A percentile compares a stretch with the other conserved stretches of the same genome.
phyloP scores from a whole-genome alignment of 305 asterid species.

The Fraxinus sp. region DNA sequence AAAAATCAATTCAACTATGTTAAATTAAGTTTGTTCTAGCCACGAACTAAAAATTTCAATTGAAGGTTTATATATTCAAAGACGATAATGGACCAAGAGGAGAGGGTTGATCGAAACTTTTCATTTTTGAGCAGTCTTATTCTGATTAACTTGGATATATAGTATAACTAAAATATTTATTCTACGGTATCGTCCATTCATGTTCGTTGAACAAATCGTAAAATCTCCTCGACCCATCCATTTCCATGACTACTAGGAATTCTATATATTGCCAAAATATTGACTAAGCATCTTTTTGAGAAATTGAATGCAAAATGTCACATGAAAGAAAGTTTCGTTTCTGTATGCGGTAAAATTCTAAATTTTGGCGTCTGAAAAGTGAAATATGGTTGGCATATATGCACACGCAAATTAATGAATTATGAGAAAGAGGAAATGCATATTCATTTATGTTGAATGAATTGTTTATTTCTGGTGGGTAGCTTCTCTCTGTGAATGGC shows the following conservation, averaged over 20 bases:
- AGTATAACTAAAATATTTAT: too few relatives aligned
- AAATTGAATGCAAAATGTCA: background rate
- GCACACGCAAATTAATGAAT: background rate
- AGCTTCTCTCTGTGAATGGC: conserved; percentile 23
- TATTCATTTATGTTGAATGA: conserved; percentile 21
- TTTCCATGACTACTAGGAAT: background rate
- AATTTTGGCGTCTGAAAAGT: background rate
- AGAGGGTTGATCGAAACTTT: background rate
- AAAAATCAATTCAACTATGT: background rate
- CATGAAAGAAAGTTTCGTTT: background rate
- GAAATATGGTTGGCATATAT: background rate
- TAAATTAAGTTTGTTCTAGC: background rate
- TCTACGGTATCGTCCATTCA: background rate
- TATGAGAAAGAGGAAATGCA: conserved; percentile 15
- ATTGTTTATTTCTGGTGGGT: conserved; percentile 25
- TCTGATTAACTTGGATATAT: too few relatives aligned
- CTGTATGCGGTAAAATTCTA: background rate
- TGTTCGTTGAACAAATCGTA: background rate
- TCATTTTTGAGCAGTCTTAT: background rate
- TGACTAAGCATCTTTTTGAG: background rate
- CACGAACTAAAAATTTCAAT: background rate
- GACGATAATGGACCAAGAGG: background rate
- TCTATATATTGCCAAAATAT: background rate
- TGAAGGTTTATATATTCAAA: background rate
- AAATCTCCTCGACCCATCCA: background rate